Conservation (phyloP, 73 alveolate species). For the Stentor roeselii region DNA sequence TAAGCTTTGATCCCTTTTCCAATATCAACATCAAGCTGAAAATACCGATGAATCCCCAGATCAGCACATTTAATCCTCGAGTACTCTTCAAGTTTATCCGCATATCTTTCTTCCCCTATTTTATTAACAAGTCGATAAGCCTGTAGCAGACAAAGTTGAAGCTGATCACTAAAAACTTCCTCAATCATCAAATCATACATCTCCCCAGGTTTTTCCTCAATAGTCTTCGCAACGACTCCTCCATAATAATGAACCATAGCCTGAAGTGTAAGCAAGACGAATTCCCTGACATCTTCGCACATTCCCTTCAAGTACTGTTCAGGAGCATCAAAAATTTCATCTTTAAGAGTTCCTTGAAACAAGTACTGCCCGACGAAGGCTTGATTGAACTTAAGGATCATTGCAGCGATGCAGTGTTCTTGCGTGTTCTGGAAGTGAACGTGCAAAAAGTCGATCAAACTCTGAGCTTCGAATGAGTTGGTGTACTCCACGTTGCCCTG, state of each 20-base stretch:
- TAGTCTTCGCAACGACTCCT: not conserved
- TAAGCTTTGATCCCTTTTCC: conserved; percentile 3
- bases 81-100: not conserved
- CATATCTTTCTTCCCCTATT: not conserved
- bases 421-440: not conserved
- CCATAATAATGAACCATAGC: not conserved
- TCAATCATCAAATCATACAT: conserved; percentile 9
- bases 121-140: not conserved
- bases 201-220: conserved; percentile 14
- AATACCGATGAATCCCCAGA: not conserved
- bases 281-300: not conserved
- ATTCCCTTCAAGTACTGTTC: not conserved
- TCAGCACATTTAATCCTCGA: not conserved
- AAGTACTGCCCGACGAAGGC: not conserved
- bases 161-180: not conserved
- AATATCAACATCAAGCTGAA: not conserved
- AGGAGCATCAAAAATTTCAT: not conserved
- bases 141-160: not conserved
- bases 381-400: not conserved
- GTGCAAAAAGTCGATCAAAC: not conserved
- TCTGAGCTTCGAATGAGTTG: not conserved
- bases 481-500: not conserved
- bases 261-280: not conserved
- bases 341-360: not conserved
- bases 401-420: conserved; percentile 19